Evolutionary conservation across 306 rosid species (phyloP), one percentile per base, ranked within the genome.

Genomic region (Acacia melanoxylon): DNA sequence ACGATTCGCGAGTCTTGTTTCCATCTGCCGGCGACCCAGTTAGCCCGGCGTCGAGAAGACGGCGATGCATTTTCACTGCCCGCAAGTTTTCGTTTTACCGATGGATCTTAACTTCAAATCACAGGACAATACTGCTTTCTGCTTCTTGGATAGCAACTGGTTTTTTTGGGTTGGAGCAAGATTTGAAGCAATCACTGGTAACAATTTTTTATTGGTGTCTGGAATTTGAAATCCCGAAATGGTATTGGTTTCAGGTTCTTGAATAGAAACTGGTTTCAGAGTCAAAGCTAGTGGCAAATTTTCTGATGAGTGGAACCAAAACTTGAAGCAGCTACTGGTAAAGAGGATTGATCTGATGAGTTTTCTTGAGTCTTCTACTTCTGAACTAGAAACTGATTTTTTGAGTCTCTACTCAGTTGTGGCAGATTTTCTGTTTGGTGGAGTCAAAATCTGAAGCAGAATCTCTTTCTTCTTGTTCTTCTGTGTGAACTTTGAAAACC

Each of bases 1-100:
- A 80, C 42, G 91, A 78, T 16, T 76, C 88, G 0, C 45, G 33
- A 6, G 88, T 75, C n/a, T 77, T 83, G 91, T 84, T 83, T 10
- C 84, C 80, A 20, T 78, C 51, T 12, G 87, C 83, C 62, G 89
- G 87, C 42, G 90, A 81, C 81, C 75, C 65, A 16, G 49, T 82
- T 1, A 86, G 29, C 31, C 62, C 86, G 0, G 85, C 59, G 8
- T 85, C 86, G 0, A 91, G 88, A 68, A 90, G 77, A 12, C 80
- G 82, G 15, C 92, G 90, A 69, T 58, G 83, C 62, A 71, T 78
- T 3, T 22, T 80, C 4, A 17, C 72, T 73, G 83, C 20, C 67
- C 77, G 83, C 20, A 20, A 61, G 20, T 33, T 29, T 10, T 27
- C 20, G 10, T 29, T 29, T 29, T 29, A 29, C 69, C 2, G n/a